Base-by-base conservation (phyloP, 129 eudicot genomes). In the Ambrosia artemisiifolia region DNA sequence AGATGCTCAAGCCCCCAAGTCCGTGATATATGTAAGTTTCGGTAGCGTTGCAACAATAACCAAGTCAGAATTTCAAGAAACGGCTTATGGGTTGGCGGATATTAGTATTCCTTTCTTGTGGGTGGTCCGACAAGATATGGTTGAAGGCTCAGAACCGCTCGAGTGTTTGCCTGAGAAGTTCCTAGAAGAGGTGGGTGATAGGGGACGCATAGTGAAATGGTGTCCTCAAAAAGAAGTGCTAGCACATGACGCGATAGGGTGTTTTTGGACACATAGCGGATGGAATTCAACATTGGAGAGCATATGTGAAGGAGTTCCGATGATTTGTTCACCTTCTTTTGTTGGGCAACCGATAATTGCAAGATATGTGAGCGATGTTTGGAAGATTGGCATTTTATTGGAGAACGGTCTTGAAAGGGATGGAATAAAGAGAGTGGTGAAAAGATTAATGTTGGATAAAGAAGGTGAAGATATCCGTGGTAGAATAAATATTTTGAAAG, bases 281-380 rank as follows among this genome's bases (percentile, higher is more conserved):
- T 43, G 28, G 28, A 24, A 24, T 24, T 24, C 28, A 24, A 24
- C 28, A 24, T 24, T 24, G 28, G 28, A 24, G 28, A 1, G 28
- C 28, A 24, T 24, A 35, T 35, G 40, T 38, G 32, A 54, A 74
- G 65, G 36, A 81, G 81, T 81, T 2, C 53, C 53, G 3, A 47
- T 47, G 85, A 81, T 71, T 64, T 34, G 81, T 76, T 14, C 84
- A 75, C 40, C 81, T 8, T 19, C 6, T 24, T n/a, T 65, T 13
- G 72, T 19, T 8, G 85, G 72, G n/a, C 82, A 81, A 69, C 82
- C 65, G 2, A 63, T 81, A 55, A 72, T 32, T 5, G 53, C n/a
- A 47, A 47, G 53, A 47, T 47, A 47, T 11, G 53, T 47, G 53
- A 47, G 16, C 12, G 53, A 47, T 11, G 53, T 47, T 47, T 47